These are phyloP conservation scores for Clausena lansium DNA, from an alignment of 345 rosid species.

Conservation along the genomic window DNA sequence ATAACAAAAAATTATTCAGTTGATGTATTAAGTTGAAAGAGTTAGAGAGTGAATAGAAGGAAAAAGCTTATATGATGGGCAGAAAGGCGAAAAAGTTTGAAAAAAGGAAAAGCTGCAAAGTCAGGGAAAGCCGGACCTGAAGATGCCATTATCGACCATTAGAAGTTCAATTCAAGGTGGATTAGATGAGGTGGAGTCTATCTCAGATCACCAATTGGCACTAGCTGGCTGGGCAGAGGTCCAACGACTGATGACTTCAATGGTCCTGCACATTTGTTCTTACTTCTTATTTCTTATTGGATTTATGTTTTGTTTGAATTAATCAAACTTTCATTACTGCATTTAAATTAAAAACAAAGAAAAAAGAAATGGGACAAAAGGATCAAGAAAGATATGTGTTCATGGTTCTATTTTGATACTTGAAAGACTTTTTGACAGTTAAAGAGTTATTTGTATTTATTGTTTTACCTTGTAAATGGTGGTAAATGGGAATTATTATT, in stretches of 20 bases:
- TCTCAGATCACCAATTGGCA: slow-evolving; percentile 36
- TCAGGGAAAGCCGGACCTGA: slow-evolving; percentile 96
- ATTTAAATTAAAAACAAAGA: too few species aligned
- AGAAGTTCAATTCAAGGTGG: slow-evolving; percentile 93
- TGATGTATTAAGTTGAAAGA: too few species aligned
- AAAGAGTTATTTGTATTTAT: background rate
- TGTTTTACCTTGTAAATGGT: background rate
- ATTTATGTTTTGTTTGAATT: background rate
- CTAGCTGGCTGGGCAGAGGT: slow-evolving; percentile 34
- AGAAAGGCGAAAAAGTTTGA: slow-evolving; percentile 77
- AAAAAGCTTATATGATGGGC: slow-evolving; percentile 78
- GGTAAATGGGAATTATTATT: slow-evolving; percentile 1
- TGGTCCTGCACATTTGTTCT: slow-evolving; percentile 46
- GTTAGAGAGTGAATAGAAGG: too few species aligned
- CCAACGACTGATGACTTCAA: slow-evolving; percentile 47
- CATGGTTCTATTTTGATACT: slow-evolving; percentile 11
- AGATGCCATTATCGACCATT: slow-evolving; percentile 89
- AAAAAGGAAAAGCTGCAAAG: slow-evolving; percentile 84
- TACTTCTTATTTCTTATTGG: background rate
- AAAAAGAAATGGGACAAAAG: background rate
- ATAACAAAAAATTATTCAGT: too few species aligned
- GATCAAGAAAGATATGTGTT: slow-evolving; percentile 20
- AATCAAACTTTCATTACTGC: slow-evolving; percentile 21
- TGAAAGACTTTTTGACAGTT: slow-evolving; percentile 10
- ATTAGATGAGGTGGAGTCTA: slow-evolving; percentile 40